Evolutionary conservation across 768 basidiomycete genomes (phyloP).

Genomic region (Cystobasidiopsis lactophilus): DNA sequence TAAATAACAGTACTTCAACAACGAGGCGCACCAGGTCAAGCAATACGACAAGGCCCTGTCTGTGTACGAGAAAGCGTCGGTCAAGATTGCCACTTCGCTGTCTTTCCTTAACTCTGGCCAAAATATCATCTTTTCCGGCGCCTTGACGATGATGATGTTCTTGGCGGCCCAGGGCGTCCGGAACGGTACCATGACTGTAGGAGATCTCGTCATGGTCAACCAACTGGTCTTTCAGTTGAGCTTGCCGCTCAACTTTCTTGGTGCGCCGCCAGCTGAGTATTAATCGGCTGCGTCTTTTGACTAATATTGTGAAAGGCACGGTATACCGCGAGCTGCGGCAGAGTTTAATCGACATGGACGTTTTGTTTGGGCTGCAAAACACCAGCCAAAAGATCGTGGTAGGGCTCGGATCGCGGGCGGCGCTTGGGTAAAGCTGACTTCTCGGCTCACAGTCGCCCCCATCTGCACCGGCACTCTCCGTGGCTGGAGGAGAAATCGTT

Average conservation of each 20-base stretch:
- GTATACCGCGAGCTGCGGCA: conserved; percentile 95
- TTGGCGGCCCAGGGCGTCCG: conserved; percentile 84
- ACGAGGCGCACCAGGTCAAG: conserved; percentile 69
- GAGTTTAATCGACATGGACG: conserved; percentile 90
- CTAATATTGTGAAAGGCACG: conserved; percentile 29
- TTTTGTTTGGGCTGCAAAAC: conserved; percentile 51
- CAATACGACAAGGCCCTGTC: conserved; percentile 79
- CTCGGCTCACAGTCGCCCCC: conserved; percentile 39
- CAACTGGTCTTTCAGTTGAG: conserved; percentile 95
- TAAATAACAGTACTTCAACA: conserved; percentile 98
- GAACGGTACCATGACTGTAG: conserved; percentile 90
- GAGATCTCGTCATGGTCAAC: conserved; percentile 97
- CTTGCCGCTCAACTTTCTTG: conserved; percentile 86
- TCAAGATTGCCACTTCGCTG: conserved; percentile 85
- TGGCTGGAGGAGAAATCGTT: conserved; percentile 65
- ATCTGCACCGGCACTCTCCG: conserved; percentile 40
- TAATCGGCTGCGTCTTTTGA: too few species aligned
- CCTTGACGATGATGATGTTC: conserved; percentile 86
- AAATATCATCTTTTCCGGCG: conserved; percentile 83
- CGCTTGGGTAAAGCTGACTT: not conserved
- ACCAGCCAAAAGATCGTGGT: conserved; percentile 53
- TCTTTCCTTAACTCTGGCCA: conserved; percentile 89
- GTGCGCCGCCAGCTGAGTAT: too few species aligned
- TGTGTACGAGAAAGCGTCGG: conserved; percentile 69
- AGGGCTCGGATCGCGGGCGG: too few species aligned